Conservation (phyloP, 2,329 filamentous ascomycete species). For the Cladophialophora bantiana region DNA sequence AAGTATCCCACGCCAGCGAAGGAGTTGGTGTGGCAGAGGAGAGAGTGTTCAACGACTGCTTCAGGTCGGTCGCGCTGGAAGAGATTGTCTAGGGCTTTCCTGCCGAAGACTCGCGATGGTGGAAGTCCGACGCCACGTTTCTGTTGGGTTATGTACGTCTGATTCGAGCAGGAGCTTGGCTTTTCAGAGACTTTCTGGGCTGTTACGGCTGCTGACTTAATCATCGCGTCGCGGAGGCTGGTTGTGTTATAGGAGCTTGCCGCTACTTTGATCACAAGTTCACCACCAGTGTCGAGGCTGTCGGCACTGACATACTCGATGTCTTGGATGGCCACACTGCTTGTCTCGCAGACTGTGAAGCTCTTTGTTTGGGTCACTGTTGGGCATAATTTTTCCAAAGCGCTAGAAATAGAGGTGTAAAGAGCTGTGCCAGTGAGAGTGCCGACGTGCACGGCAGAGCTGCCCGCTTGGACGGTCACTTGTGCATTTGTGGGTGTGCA, state of each 20-base stretch:
- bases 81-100: too few relatives aligned
- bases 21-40: too few relatives aligned
- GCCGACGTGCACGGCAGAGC: slow-evolving; percentile 10
- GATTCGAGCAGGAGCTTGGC: too few relatives aligned
- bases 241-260: slow-evolving; percentile 3
- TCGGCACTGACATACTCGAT: slow-evolving; percentile 13
- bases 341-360: slow-evolving; percentile 6
- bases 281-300: neutral
- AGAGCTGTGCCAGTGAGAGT: slow-evolving; percentile 14
- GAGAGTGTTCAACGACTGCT: too few relatives aligned
- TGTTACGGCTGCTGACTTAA: too few relatives aligned
- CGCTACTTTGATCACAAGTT: slow-evolving; percentile 8
- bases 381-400: slow-evolving; percentile 9
- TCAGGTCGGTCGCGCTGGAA: too few relatives aligned
- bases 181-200: too few relatives aligned
- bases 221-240: neutral
- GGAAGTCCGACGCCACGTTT: too few relatives aligned
- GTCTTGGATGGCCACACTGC: neutral
- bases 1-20: slow-evolving; percentile 5
- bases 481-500: slow-evolving; percentile 8
- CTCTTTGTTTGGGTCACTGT: slow-evolving; percentile 10
- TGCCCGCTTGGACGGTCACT: slow-evolving; percentile 11
- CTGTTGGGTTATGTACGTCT: too few relatives aligned
- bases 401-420: slow-evolving; percentile 15
- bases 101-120: too few relatives aligned